Evolutionary conservation across 2,329 filamentous ascomycete genomes (phyloP).

Genomic region (Aspergillus ruber): DNA sequence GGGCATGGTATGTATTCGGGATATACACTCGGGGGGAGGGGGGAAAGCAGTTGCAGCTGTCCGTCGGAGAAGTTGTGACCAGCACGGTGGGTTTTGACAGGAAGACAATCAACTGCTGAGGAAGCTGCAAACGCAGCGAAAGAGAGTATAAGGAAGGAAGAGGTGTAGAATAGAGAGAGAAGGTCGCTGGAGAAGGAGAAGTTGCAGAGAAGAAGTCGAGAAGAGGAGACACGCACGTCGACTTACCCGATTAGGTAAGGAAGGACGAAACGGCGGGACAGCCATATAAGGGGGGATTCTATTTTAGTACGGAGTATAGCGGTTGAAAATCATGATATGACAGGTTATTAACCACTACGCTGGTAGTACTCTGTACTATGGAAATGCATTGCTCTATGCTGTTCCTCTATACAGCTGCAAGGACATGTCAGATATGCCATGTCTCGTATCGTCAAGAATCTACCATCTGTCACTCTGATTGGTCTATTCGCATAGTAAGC

Average conservation of each 20-base stretch:
- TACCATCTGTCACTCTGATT: too few species aligned
- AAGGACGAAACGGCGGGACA: constrained; percentile 1
- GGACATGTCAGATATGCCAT: too few species aligned
- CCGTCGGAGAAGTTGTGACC: background rate
- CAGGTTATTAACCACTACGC: too few species aligned
- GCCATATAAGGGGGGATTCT: background rate
- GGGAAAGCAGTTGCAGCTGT: background rate
- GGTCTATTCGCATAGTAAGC: too few species aligned
- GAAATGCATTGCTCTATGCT: too few species aligned
- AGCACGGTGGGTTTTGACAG: background rate
- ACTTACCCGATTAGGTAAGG: background rate
- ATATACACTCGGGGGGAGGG: background rate
- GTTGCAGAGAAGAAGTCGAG: background rate
- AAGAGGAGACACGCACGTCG: background rate
- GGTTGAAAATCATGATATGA: too few species aligned
- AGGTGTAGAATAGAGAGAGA: background rate
- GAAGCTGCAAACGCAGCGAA: background rate
- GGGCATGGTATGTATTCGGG: background rate
- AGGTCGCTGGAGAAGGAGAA: background rate
- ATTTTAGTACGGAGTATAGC: background rate
- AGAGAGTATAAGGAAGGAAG: background rate
- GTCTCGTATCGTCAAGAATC: too few species aligned
- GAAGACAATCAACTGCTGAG: background rate
- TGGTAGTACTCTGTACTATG: too few species aligned
- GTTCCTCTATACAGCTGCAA: too few species aligned